Evolutionary conservation across 2,329 filamentous ascomycete species (phyloP), one percentile per base, ranked within the genome.

Genomic region (Ophiostoma australiae): DNA sequence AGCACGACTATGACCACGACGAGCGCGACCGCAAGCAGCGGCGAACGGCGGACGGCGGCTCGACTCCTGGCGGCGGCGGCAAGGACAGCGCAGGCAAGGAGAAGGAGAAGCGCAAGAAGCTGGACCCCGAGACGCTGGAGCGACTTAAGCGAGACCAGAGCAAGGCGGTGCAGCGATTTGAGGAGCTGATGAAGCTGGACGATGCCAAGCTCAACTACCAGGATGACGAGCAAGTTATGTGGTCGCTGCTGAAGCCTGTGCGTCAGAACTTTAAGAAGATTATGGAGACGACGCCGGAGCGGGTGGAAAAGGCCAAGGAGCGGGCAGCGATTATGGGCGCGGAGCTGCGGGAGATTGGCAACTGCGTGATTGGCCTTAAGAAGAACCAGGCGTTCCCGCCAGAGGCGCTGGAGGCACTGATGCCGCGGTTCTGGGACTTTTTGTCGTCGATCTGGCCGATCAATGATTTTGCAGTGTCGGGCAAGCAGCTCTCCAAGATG

Each of bases 1-100:
- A 89, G 77, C 86, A 89, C 73, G 85, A 83, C 70, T 83, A 83
- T 39, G 84, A 86, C 66, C 78, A 83, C 52, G 81, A 84, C 66
- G 85, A 87, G 20, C 83, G 83, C 23, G 79, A 80, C 69, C 79
- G 81, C 63, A 86, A 86, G 71, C 71, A 72, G 37, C 70, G 69
- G 39, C 67, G 74, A 10, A 37, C 27, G 8, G 70, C 71, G 71
- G 73, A 80, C 35, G 78, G 75, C 10, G 74, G 74, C 37, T 70
- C 66, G 63, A 73, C 31, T 69, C 77, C 27, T 69, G 70, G 77
- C 70, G 73, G 48, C 27, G 73, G 37, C 37, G 77, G 76, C 44
- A 78, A 78, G 69, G 78, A 80, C 71, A 63, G 63, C 70, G 76
- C 41, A n/a, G 44, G 61, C 13, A 80, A 82, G 76, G 81, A 82